Base-by-base conservation (phyloP, 306 rosid genomes). In the Dryas octopetala region DNA sequence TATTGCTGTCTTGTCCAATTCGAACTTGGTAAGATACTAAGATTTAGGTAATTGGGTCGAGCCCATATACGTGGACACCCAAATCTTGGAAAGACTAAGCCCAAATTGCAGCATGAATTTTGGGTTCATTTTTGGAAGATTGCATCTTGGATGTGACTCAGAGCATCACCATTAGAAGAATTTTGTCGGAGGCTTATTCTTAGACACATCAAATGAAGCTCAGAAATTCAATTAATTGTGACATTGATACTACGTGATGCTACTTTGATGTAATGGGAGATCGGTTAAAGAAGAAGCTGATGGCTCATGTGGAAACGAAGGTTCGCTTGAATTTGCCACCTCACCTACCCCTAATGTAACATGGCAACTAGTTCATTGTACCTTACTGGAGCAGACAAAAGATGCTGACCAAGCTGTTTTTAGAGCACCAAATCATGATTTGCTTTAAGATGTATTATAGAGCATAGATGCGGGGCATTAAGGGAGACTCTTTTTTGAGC, bases 241-340 rank as follows among this genome's bases (percentile, higher is more conserved):
- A 74, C 70, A 50, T 10, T 49, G 62, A 74, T 16, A 41, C 11
- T 12, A 71, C 57, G 8, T 12, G 6, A 54, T 19, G 40, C 50
- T 58, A 51, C 61, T 16, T 63, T 63, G 15, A 4, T 50, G 28
- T 6, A 58, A 14, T 7, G 49, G 68, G 49, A 63, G 14, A 40
- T 63, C 0, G 40, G 50, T 3, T 40, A 40, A 40, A 62, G 26
- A 62, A 40, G 67, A 62, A 15, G 48, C 9, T 54, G 60, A 54
- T 40, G 67, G 28, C 2, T 55, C 61, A 16, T 16, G 61, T 48
- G 13, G 76, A 3, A 72, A 11, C 66, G n/a, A 51, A 49, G 32
- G 60, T 40, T 66, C 54, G 10, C 41, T 10, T 78, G 54, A 53
- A 62, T 69, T 70, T 19, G 71, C 81, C 74, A 52, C 10, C 55